Conservation (phyloP, 2,329 filamentous ascomycete genomes). For the Calonectria pauciramosa region DNA sequence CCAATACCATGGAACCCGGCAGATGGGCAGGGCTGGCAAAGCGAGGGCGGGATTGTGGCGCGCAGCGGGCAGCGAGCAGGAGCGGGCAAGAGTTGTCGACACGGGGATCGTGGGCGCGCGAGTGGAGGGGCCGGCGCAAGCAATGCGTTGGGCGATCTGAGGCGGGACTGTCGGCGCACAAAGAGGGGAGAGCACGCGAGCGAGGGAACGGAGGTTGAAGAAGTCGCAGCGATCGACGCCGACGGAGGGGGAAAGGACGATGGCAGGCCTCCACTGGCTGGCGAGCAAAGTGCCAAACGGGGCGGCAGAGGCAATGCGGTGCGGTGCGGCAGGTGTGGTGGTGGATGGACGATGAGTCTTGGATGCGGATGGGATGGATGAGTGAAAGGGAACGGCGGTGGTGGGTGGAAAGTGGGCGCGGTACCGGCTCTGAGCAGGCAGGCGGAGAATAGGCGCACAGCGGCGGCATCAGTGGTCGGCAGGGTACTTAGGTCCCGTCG, state of each 20-base stretch:
- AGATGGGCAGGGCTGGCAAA: conserved; percentile 34
- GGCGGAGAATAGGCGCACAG: conserved; percentile 43
- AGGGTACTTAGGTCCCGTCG: background rate
- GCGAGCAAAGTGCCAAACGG: conserved; percentile 30
- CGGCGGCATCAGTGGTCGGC: background rate
- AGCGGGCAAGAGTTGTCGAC: conserved; percentile 1
- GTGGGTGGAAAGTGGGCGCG: conserved; percentile 37
- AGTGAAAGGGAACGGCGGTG: conserved; percentile 36
- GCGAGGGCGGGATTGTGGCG: conserved; percentile 35
- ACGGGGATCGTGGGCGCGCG: conserved; percentile 9
- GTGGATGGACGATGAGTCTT: conserved; percentile 39
- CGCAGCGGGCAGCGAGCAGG: conserved; percentile 24
- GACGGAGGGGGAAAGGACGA: conserved; percentile 6
- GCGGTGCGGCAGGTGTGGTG: background rate
- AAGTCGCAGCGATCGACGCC: conserved; percentile 10
- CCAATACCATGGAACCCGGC: conserved; percentile 31
- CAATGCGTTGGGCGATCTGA: conserved; percentile 9
- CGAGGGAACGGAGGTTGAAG: conserved; percentile 22
- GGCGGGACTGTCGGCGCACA: conserved; percentile 7
- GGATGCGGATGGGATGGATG: conserved; percentile 34
- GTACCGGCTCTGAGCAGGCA: conserved; percentile 25
- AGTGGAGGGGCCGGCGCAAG: conserved; percentile 22
- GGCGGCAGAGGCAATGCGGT: conserved; percentile 41
- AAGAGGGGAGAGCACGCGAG: conserved; percentile 1
- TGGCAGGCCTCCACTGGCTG: conserved; percentile 31